Evolutionary conservation across 2,329 filamentous ascomycete genomes (phyloP).

Genomic region (Rugonectria rugulosa): DNA sequence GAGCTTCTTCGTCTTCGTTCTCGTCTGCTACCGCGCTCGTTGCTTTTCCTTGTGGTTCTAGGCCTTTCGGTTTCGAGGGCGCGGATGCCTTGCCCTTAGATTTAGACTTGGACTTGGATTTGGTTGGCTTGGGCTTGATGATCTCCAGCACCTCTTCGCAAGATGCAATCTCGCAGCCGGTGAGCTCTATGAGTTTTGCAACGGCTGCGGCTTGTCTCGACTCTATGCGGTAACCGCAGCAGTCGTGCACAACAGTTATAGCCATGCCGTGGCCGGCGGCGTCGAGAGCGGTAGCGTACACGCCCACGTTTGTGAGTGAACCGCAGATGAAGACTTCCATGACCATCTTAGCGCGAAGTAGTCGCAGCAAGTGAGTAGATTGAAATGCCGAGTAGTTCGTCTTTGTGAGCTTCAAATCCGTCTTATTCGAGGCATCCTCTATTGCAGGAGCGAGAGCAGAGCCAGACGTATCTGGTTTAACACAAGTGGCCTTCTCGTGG

Average conservation of each 20-base stretch:
- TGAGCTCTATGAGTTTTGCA: slow-evolving; percentile 73
- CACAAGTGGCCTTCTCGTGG: slow-evolving; percentile 50
- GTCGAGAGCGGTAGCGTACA: slow-evolving; percentile 91
- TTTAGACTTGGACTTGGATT: slow-evolving; percentile 7
- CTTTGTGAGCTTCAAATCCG: slow-evolving; percentile 68
- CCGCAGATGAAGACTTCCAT: slow-evolving; percentile 92
- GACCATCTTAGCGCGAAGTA: slow-evolving; percentile 84
- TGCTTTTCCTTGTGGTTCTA: slow-evolving; percentile 19
- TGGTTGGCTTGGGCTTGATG: slow-evolving; percentile 27
- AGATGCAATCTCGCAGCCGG: slow-evolving; percentile 73
- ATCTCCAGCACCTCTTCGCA: slow-evolving; percentile 63
- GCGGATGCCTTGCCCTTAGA: slow-evolving; percentile 14
- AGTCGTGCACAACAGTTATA: slow-evolving; percentile 90
- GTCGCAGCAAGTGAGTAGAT: slow-evolving; percentile 74
- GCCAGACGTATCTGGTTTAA: slow-evolving; percentile 54
- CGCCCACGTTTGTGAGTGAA: slow-evolving; percentile 83
- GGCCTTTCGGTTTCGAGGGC: slow-evolving; percentile 8
- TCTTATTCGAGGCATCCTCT: slow-evolving; percentile 52
- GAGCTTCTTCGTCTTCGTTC: slow-evolving; percentile 22
- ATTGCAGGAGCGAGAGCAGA: slow-evolving; percentile 54
- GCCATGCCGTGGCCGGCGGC: slow-evolving; percentile 86
- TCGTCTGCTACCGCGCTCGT: no score
- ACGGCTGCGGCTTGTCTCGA: slow-evolving; percentile 75
- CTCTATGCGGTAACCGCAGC: slow-evolving; percentile 79
- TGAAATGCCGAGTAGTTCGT: slow-evolving; percentile 89